Evolutionary conservation across 768 basidiomycete genomes (phyloP), one percentile per base, ranked within the genome.

Genomic region (Lanmaoa rubissima): DNA sequence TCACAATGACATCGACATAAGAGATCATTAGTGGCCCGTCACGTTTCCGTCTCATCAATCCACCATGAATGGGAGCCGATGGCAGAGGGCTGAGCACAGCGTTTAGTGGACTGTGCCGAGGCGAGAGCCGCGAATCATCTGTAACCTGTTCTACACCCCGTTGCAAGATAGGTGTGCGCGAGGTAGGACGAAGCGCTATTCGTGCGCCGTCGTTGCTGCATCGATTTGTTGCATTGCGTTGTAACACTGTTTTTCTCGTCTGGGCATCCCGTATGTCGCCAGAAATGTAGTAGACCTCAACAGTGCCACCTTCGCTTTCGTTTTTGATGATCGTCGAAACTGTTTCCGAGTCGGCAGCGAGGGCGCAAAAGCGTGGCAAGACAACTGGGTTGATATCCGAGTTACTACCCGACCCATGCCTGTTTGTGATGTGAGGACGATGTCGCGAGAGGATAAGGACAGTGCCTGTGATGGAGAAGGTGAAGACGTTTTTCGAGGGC

Each of bases 331-430:
- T 72, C 36, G 79, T 82, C 2, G 82, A 75, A 12, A 81, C 79
- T 13, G 76, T 75, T 68, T 92, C 87, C 9, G 75, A 72, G 63
- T 92, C 85, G 3, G 86, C 82, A 11, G 85, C 81, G 16, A 89
- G 78, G 16, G 91, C 80, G 17, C 81, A 83, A 63, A 92, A 89
- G 14, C 80, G 78, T 4, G 90, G 90, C 26, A 92, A 66, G 40
- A 81, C 72, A 42, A 90, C 71, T n/a, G 82, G 79, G 40, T 81
- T 78, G 10, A 75, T 70, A 53, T 79, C 79, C n/a, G 36, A 43
- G 34, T 74, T 74, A 31, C 51, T 36, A 9, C 73, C 73, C 34
- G 57, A 54, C 47, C 54, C 64, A 57, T 55, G 57, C 48, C 38
- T 63, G 58, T 51, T 67, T 57, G 53, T 66, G 70, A 48, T 67